phyloP scores from a whole-genome alignment of 1,284 basidiomycete genomes.

The Thelephora terrestris region DNA sequence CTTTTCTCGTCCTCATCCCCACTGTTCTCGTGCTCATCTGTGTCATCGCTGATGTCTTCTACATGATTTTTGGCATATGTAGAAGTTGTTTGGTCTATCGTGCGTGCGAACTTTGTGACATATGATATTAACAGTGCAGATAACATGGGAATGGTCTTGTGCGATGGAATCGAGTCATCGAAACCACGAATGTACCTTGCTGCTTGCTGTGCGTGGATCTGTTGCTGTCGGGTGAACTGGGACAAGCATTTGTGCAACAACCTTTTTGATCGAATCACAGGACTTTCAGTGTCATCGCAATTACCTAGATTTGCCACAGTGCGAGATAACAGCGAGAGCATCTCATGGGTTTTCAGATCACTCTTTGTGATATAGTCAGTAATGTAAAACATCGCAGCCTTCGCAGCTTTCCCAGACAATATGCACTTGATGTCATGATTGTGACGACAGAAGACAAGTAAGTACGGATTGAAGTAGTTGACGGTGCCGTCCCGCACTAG shows the following conservation, averaged over 20 bases:
- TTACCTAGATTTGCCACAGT: no score
- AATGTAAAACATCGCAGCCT: constrained; percentile 11
- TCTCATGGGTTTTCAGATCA: constrained; percentile 5
- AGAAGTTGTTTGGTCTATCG: neutral
- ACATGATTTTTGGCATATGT: neutral
- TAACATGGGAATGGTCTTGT: no score
- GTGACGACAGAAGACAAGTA: constrained; percentile 8
- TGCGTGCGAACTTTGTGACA: neutral
- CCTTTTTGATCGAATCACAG: neutral
- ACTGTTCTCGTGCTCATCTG: neutral
- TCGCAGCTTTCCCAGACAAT: constrained; percentile 7
- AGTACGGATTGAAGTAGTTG: constrained; percentile 11
- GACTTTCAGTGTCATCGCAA: neutral
- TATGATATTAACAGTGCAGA: constrained; percentile 10
- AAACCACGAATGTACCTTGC: constrained; percentile 7
- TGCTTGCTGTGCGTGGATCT: no score
- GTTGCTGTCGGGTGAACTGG: no score
- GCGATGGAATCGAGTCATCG: constrained; percentile 8
- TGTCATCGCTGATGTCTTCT: neutral
- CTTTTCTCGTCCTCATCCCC: neutral
- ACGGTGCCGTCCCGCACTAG: constrained; percentile 7
- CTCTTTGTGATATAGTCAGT: constrained; percentile 11
- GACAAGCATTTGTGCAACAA: constrained; percentile 10
- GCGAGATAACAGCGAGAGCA: constrained; percentile 3
- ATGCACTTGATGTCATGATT: constrained; percentile 14